phyloP scores from a whole-genome alignment of 306 rosid species.

The Sicyos edulis region DNA sequence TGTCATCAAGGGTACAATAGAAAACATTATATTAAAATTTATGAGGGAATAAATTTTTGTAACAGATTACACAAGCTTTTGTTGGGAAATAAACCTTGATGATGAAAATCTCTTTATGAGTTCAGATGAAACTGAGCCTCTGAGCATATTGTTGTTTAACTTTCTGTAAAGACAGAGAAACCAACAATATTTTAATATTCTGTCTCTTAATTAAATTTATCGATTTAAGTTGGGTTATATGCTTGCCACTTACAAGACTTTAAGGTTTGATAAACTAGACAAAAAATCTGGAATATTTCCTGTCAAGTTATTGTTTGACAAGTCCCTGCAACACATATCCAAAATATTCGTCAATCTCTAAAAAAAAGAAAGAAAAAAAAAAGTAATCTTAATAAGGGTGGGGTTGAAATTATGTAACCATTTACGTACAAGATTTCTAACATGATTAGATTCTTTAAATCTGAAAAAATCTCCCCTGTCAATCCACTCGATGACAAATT shows the following conservation, averaged over 20 bases:
- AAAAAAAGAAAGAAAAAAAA: background rate
- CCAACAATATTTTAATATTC: background rate
- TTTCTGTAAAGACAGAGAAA: background rate
- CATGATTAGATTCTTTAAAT: conserved; percentile 28
- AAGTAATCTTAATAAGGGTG: background rate
- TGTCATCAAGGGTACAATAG: background rate
- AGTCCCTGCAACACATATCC: conserved; percentile 5
- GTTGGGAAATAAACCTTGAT: background rate
- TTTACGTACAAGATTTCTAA: conserved; percentile 36
- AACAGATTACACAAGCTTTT: too few relatives aligned
- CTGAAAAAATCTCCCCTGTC: conserved; percentile 26
- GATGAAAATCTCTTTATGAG: background rate
- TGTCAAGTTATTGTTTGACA: conserved; percentile 8
- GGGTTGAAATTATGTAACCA: background rate
- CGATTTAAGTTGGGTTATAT: background rate
- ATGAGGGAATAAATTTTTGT: background rate
- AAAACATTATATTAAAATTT: background rate
- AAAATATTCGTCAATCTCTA: background rate
- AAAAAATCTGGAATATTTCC: conserved; percentile 1
- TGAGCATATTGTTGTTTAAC: background rate
- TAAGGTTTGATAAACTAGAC: background rate
- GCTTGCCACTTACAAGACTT: conserved; percentile 3
- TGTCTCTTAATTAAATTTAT: background rate
- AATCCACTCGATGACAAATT: conserved; percentile 39
- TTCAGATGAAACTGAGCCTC: background rate